phyloP scores from a whole-genome alignment of 192 early-diverging fungal species.

The Coemansia sp. region DNA sequence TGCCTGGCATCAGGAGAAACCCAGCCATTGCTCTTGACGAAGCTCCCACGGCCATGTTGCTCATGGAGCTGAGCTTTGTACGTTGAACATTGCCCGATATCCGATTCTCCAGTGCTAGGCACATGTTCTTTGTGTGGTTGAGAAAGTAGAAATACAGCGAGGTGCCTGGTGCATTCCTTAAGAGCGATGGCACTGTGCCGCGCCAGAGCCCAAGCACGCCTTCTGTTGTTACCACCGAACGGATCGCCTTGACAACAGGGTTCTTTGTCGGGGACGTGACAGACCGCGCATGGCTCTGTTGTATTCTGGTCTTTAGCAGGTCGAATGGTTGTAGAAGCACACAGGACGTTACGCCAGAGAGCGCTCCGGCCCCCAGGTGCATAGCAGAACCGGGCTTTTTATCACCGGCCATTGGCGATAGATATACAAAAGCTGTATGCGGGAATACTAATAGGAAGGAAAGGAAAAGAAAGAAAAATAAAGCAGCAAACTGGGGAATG shows the following conservation, averaged over 20 bases:
- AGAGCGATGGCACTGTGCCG: conserved; percentile 47
- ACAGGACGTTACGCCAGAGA: conserved; percentile 78
- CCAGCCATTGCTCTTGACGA: conserved; percentile 74
- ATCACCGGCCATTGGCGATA: conserved; percentile 14
- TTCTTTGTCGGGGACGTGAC: conserved; percentile 16
- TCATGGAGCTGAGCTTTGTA: conserved; percentile 55
- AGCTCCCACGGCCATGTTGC: conserved; percentile 72
- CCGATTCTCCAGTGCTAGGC: conserved; percentile 24
- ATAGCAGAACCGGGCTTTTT: conserved; percentile 51
- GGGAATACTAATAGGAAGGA: not conserved
- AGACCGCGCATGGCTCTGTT: conserved; percentile 51
- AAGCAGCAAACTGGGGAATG: not conserved
- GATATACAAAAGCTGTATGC: not conserved
- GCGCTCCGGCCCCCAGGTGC: conserved; percentile 74
- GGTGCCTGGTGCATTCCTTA: conserved; percentile 54
- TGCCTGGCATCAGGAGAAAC: conserved; percentile 91
- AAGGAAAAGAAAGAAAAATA: not conserved
- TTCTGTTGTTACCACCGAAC: conserved; percentile 58
- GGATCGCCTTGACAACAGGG: conserved; percentile 54
- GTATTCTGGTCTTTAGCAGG: conserved; percentile 78
- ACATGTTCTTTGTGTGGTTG: conserved; percentile 41
- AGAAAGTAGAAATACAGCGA: conserved; percentile 65
- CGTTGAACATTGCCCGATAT: conserved; percentile 13
- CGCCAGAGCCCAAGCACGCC: conserved; percentile 55
- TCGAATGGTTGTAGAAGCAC: conserved; percentile 88